Base-by-base conservation (phyloP, 2,329 filamentous ascomycete species). In the Orbilia javanica region DNA sequence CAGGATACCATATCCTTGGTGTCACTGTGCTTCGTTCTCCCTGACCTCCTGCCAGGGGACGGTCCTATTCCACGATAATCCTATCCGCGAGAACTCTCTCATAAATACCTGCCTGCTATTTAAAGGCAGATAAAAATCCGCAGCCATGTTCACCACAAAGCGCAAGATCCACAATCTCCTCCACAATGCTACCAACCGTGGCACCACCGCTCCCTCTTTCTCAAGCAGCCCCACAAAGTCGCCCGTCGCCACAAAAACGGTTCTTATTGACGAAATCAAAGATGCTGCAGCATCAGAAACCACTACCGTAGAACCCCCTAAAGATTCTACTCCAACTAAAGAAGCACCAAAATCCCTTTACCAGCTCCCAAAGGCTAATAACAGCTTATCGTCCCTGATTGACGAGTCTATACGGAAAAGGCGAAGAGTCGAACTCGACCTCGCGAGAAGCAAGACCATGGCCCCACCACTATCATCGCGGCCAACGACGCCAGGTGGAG, bases 111-210 rank as follows among this genome's bases (percentile, higher is more conserved):
- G 27, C 36, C 46, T 71, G 42, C 44, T 53, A 72, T 39, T 36
- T 48, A 57, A 22, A 48, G n/a, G n/a, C 44, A 53, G 31, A 57
- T 36, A 34, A 13, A 34, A 36, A 57, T 13, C 10, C 29, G 22
- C 22, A 18, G 63, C 29, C 13, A 78, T 78, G 74, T 78, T 78
- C 53, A 78, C 67, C 42, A 69, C 74, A 39, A 79, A 79, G 69
- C 50, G 75, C 48, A 79, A 79, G 65, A 79, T 79, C 31, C 75
- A 79, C n/a, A 79, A 79, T 65, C 75, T 79, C 75, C 69, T 79
- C 18, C 75, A 79, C 69, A 73, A 79, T 79, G 75, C 75, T 34
- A 79, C 75, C 39, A 74, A 60, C 55, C 53, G 70, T 22, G 53
- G 31, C 25, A 31, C 69, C 18, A 46, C 75, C 27, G 52, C 65